phyloP scores from a whole-genome alignment of 768 basidiomycete species.

The Lentinula edodes region DNA sequence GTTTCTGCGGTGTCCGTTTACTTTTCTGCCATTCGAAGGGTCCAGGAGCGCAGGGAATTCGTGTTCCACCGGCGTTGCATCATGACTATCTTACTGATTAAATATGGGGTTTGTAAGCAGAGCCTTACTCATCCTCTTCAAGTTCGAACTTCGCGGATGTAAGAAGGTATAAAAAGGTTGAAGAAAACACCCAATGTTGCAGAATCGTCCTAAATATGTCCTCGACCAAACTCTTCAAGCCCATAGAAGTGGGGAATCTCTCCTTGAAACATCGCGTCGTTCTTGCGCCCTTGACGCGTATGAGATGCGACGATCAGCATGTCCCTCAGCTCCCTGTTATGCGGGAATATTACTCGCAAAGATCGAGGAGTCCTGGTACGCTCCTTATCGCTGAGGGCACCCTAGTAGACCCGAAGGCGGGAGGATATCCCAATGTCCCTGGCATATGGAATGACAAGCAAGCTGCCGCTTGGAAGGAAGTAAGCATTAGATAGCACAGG shows the following conservation, averaged over 20 bases:
- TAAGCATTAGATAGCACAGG: conserved; percentile 7
- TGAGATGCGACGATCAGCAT: conserved; percentile 25
- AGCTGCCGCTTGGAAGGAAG: conserved; percentile 39
- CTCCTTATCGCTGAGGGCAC: conserved; percentile 36
- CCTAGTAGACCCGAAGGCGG: conserved; percentile 24
- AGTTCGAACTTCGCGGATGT: no score
- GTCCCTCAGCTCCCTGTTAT: conserved; percentile 24
- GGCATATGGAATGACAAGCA: conserved; percentile 41
- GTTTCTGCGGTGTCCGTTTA: no score
- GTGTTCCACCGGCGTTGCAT: no score
- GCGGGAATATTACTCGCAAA: conserved; percentile 22
- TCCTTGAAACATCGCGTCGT: conserved; percentile 39
- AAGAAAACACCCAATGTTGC: background rate
- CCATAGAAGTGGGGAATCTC: conserved; percentile 29
- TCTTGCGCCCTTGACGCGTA: conserved; percentile 40
- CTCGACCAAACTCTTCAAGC: conserved; percentile 27
- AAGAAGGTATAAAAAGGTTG: no score
- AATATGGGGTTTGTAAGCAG: no score
- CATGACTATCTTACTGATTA: no score
- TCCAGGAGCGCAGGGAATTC: no score
- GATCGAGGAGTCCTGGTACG: conserved; percentile 22
- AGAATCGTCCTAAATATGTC: background rate
- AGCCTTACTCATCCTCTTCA: no score
- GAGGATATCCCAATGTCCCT: conserved; percentile 26
- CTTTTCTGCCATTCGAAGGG: no score